Conservation (phyloP, 352 stramenopile species). For the Plasmopara viticola region DNA sequence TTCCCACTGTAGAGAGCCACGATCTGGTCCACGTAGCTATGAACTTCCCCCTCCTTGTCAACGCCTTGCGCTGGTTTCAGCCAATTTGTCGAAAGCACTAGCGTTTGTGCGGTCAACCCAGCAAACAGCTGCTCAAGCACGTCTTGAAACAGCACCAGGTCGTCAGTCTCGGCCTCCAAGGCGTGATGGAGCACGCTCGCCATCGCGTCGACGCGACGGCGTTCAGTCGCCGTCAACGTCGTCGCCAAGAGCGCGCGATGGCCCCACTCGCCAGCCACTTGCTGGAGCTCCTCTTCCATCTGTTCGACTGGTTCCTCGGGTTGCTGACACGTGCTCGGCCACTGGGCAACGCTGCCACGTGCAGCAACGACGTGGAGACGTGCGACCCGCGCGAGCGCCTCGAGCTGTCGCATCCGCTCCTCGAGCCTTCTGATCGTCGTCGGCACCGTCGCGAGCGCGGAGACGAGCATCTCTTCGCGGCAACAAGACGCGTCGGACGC, state of each 20-base stretch:
- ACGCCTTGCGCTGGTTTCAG: conserved; percentile 10
- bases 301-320: conserved; percentile 7
- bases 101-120: conserved; percentile 21
- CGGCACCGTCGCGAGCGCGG: conserved; percentile 3
- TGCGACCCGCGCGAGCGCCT: conserved; percentile 34
- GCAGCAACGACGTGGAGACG: conserved; percentile 29
- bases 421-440: conserved; percentile 2
- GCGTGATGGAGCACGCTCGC: conserved; percentile 33
- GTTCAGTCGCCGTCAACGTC: conserved; percentile 8
- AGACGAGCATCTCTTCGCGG: conserved; percentile 12
- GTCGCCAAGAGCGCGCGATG: conserved; percentile 11
- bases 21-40: conserved; percentile 37
- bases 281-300: conserved; percentile 12
- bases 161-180: conserved; percentile 22
- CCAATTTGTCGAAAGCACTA: conserved; percentile 46
- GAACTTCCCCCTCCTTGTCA: conserved; percentile 1
- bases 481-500: background rate
- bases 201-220: conserved; percentile 33
- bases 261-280: conserved; percentile 33
- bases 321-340: conserved; percentile 3
- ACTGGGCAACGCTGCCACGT: conserved; percentile 21
- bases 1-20: conserved; percentile 15
- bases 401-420: conserved; percentile 19
- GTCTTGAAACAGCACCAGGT: conserved; percentile 50
- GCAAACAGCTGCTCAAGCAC: conserved; percentile 51